These are phyloP conservation scores for Nemania bipapillata DNA, from an alignment of 2,329 filamentous ascomycete species.

Conservation along the genomic window DNA sequence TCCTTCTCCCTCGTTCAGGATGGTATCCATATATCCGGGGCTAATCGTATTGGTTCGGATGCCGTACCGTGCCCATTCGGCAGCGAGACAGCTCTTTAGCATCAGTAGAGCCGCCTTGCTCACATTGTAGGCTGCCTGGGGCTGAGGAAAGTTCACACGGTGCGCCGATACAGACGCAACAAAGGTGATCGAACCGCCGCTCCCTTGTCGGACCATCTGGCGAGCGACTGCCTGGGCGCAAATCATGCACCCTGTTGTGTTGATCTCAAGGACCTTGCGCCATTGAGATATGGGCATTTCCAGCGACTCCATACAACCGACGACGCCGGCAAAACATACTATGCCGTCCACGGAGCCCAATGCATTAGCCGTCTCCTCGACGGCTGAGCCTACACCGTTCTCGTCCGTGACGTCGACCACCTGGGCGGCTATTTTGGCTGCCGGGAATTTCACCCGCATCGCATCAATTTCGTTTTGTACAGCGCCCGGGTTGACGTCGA, in stretches of 20 bases:
- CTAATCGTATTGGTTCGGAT: slow-evolving; percentile 27
- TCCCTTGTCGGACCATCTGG: slow-evolving; percentile 25
- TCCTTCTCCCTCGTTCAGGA: slow-evolving; percentile 20
- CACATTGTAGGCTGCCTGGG: slow-evolving; percentile 27
- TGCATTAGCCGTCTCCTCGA: background rate
- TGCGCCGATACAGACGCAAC: slow-evolving; percentile 26
- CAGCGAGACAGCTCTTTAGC: slow-evolving; percentile 27
- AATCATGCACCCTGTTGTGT: slow-evolving; percentile 23
- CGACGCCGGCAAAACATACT: slow-evolving; percentile 27
- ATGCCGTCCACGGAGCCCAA: slow-evolving; percentile 28
- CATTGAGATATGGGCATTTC: slow-evolving; percentile 30
- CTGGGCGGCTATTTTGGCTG: slow-evolving; percentile 12
- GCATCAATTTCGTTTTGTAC: slow-evolving; percentile 24
- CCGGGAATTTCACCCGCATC: slow-evolving; percentile 16
- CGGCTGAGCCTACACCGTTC: slow-evolving; percentile 11
- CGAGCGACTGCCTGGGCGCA: slow-evolving; percentile 22
- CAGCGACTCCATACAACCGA: slow-evolving; percentile 25
- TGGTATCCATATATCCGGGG: slow-evolving; percentile 24
- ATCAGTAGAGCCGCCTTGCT: slow-evolving; percentile 22
- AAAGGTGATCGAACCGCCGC: slow-evolving; percentile 25
- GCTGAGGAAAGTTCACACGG: slow-evolving; percentile 28
- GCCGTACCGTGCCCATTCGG: slow-evolving; percentile 29
- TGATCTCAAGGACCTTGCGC: slow-evolving; percentile 30
- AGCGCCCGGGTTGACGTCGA: slow-evolving; percentile 18
- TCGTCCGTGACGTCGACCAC: slow-evolving; percentile 26